Evolutionary conservation across 495 filamentous ascomycete species (phyloP).

Genomic region (Talaromyces borbonicus): DNA sequence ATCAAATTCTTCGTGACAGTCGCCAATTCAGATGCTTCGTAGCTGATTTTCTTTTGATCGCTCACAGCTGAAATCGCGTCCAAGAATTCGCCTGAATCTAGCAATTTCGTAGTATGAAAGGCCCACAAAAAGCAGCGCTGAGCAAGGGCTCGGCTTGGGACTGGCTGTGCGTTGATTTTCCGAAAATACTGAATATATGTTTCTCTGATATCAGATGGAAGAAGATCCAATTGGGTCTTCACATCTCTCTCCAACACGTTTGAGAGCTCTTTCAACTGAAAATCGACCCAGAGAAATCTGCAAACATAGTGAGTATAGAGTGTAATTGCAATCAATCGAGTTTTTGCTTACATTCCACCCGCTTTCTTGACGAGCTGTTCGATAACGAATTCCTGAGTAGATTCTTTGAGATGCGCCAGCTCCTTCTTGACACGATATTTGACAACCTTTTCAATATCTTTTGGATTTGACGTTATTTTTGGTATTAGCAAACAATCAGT

Average conservation of each 20-base stretch:
- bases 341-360: not conserved
- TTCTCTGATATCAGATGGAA: not conserved
- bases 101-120: not conserved
- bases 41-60: not conserved
- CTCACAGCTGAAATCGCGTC: not conserved
- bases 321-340: not conserved
- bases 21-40: not conserved
- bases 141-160: not conserved
- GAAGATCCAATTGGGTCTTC: not conserved
- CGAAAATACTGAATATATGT: slow-evolving; percentile 4
- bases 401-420: not conserved
- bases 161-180: slow-evolving; percentile 1
- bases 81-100: not conserved
- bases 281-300: slow-evolving; percentile 3
- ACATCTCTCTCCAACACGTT: not conserved
- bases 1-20: not conserved
- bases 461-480: not conserved
- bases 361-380: slow-evolving; percentile 1
- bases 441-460: slow-evolving; percentile 4
- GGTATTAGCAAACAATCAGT: not conserved
- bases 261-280: slow-evolving; percentile 4
- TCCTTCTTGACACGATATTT: slow-evolving; percentile 2
- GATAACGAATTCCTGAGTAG: not conserved
- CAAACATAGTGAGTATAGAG: not conserved
- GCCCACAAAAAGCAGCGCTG: slow-evolving; percentile 5